Percentiles rank a stretch among this genome's conserved stretches.
These are phyloP conservation scores for Auxenochlorella pyrenoidosa DNA, from an alignment of 139 green algal species.

Conservation along the genomic window DNA sequence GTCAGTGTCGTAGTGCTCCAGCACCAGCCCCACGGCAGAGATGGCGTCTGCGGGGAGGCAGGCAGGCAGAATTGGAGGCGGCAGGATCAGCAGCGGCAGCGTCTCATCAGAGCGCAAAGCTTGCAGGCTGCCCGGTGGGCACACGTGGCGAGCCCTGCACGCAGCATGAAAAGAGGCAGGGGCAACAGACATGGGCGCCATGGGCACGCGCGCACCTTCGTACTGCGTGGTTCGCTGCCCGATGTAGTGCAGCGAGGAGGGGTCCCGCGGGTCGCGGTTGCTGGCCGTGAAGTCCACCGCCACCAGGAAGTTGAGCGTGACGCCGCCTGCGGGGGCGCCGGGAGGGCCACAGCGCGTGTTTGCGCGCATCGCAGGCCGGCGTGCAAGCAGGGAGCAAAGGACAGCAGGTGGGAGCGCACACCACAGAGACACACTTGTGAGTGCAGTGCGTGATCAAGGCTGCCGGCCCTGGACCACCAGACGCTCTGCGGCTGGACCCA, in stretches of 20 bases:
- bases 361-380: no score
- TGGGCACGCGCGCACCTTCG: conserved; percentile 37
- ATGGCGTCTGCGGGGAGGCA: conserved; percentile 42
- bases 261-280: conserved; percentile 51
- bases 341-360: neutral
- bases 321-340: neutral
- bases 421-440: no score
- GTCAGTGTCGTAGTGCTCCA: conserved; percentile 62
- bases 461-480: no score
- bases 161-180: no score
- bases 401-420: no score
- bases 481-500: no score
- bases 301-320: conserved; percentile 22
- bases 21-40: conserved; percentile 44
- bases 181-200: no score
- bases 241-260: conserved; percentile 52
- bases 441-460: no score
- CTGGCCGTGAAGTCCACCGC: conserved; percentile 61
- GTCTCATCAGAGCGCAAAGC: neutral
- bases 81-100: neutral
- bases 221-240: conserved; percentile 44
- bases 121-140: no score
- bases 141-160: no score
- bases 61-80: neutral
- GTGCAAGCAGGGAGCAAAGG: no score